Evolutionary conservation across 306 rosid species (phyloP), one percentile per base, ranked within the genome.

Genomic region (Corylus americana): DNA sequence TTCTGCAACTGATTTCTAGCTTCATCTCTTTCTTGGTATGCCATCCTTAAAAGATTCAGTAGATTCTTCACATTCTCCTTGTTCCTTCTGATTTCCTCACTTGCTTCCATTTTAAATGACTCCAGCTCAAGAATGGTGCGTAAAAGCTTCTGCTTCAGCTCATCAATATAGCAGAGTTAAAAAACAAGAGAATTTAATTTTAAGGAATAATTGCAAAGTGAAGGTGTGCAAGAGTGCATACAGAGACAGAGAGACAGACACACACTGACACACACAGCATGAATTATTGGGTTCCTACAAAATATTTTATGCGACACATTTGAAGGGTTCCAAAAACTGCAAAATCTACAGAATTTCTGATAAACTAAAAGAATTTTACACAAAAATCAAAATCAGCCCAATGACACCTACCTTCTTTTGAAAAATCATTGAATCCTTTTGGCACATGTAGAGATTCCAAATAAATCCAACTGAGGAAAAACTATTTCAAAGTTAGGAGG

Each of bases 1-100:
- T 79, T 89, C 12, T 83, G 85, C 10, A 94, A 81, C 78, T 90
- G 87, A 37, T 78, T 68, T 72, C 78, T 89, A 1, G 94, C 93
- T 77, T 92, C 92, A 5, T 90, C 94, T 80, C 92, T 83, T 70
- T 94, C 97, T 73, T 85, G 68, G 68, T 49, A 61, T 5, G 92
- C 87, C 62, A 72, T 55, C 12, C 85, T 57, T 18, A 94, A 79
- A 31, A 85, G 85, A 45, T 77, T 73, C 3, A 85, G 29, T 16
- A 91, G 61, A 20, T 78, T 62, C 44, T 62, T 81, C 61, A 80
- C 29, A 9, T 77, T 81, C 83, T 85, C 91, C 42, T 81, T 82
- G 53, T 68, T 81, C 71, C 79, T 88, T 37, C 59, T 63, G 73
- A 74, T 85, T 71, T 87, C 85, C 18, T 84, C 87, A 37, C 16